Percentiles rank a stretch among this genome's conserved stretches.
These are phyloP conservation scores for Kodamaea sp. DNA, from an alignment of 1,139 yeast genomes.

Conservation along the genomic window DNA sequence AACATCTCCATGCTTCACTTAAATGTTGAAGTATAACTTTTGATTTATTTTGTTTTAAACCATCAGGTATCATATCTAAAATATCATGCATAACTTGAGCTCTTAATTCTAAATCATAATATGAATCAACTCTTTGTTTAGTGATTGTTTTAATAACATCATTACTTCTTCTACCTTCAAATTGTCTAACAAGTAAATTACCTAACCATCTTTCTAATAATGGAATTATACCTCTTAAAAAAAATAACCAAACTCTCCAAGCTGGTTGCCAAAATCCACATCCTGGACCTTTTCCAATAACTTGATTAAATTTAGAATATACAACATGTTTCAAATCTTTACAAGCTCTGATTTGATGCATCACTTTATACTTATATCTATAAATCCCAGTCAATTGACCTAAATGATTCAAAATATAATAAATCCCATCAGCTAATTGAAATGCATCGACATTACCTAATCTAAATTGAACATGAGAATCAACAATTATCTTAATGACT, in stretches of 20 bases:
- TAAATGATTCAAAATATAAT: conserved; percentile 84
- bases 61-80: conserved; percentile 95
- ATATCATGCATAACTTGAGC: conserved; percentile 96
- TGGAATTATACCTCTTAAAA: conserved; percentile 91
- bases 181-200: conserved; percentile 84
- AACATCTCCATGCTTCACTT: conserved; percentile 98
- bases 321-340: conserved; percentile 92
- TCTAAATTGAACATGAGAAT: conserved; percentile 88
- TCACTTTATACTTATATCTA: conserved; percentile 92
- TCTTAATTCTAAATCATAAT: conserved; percentile 87
- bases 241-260: conserved; percentile 95
- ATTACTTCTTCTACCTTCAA: conserved; percentile 91
- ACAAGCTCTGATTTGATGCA: conserved; percentile 97
- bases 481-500: conserved; percentile 79
- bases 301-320: conserved; percentile 72
- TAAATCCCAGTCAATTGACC: conserved; percentile 97
- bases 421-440: conserved; percentile 91
- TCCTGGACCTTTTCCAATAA: conserved; percentile 96
- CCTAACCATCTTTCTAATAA: conserved; percentile 93
- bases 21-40: conserved; percentile 87
- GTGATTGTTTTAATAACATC: conserved; percentile 93
- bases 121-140: conserved; percentile 92
- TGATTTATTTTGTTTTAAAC: conserved; percentile 82
- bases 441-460: conserved; percentile 89
- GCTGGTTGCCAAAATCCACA: conserved; percentile 99